Conservation (phyloP, 371 early-diverging fungal species). For the Choanephora cucurbitarum region DNA sequence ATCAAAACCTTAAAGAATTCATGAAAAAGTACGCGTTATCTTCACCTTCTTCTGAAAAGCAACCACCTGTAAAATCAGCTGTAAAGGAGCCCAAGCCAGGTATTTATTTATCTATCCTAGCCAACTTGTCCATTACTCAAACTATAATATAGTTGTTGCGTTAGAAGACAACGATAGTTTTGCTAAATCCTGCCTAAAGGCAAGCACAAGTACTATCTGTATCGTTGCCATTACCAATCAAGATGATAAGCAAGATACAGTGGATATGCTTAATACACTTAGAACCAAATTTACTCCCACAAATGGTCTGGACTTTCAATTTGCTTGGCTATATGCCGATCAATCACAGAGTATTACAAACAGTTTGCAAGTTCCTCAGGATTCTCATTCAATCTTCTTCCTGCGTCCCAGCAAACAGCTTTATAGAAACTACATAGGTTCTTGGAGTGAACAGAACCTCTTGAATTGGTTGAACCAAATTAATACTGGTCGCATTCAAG, state of each 20-base stretch:
- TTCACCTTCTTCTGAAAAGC: constrained; percentile 27
- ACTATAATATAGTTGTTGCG: constrained; percentile 16
- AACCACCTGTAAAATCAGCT: constrained; percentile 15
- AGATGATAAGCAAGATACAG: constrained; percentile 60
- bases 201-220: constrained; percentile 37
- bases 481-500: constrained; percentile 38
- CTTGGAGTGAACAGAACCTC: constrained; percentile 66
- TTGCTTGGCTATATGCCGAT: constrained; percentile 71
- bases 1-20: constrained; percentile 57
- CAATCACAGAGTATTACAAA: constrained; percentile 54
- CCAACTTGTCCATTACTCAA: background rate
- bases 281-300: constrained; percentile 40
- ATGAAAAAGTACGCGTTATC: constrained; percentile 57
- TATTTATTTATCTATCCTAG: constrained; percentile 1
- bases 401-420: constrained; percentile 66
- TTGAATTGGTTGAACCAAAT: constrained; percentile 55
- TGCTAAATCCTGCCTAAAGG: constrained; percentile 14
- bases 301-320: constrained; percentile 37
- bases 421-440: constrained; percentile 70
- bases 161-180: constrained; percentile 16
- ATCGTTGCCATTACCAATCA: constrained; percentile 63
- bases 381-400: constrained; percentile 69
- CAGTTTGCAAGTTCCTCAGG: constrained; percentile 69
- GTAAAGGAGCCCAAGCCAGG: constrained; percentile 19
- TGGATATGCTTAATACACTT: constrained; percentile 54